phyloP scores from a whole-genome alignment of 108 stramenopile genomes.

The Tribonema minus region DNA sequence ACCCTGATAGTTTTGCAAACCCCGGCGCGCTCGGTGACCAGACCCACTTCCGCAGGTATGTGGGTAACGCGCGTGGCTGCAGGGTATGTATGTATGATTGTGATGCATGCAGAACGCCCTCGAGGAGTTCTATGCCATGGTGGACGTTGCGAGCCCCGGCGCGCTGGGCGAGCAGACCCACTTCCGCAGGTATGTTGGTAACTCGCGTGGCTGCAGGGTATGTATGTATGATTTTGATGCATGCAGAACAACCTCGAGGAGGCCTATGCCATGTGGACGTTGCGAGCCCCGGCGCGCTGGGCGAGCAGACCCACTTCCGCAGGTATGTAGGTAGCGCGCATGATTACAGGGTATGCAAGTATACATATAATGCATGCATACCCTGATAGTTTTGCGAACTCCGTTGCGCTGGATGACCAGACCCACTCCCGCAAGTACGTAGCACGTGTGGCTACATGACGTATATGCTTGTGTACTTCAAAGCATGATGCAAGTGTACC shows the following conservation, averaged over 20 bases:
- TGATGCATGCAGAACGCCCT: no score
- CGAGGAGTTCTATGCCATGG: conserved; percentile 90
- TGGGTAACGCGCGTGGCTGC: conserved; percentile 61
- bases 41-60: conserved; percentile 56
- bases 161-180: conserved; percentile 65
- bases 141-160: no score
- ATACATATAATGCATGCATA: no score
- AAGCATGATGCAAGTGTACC: no score
- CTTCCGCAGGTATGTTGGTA: conserved; percentile 81
- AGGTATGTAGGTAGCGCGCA: no score
- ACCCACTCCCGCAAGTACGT: conserved; percentile 64
- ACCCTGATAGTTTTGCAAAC: no score
- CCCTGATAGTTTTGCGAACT: conserved; percentile 75
- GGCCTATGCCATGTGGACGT: no score
- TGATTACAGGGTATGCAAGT: no score
- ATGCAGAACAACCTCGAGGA: conserved; percentile 93
- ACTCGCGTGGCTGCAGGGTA: no score
- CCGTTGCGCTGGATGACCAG: conserved; percentile 68
- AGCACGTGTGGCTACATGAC: conserved; percentile 45
- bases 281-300: conserved; percentile 74
- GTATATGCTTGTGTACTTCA: no score
- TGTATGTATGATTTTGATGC: no score
- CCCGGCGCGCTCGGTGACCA: conserved; percentile 72
- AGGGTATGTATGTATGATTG: no score
- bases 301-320: conserved; percentile 67